phyloP scores from a whole-genome alignment of 164 flowering plant genomes.

The Tetracentron sinense region DNA sequence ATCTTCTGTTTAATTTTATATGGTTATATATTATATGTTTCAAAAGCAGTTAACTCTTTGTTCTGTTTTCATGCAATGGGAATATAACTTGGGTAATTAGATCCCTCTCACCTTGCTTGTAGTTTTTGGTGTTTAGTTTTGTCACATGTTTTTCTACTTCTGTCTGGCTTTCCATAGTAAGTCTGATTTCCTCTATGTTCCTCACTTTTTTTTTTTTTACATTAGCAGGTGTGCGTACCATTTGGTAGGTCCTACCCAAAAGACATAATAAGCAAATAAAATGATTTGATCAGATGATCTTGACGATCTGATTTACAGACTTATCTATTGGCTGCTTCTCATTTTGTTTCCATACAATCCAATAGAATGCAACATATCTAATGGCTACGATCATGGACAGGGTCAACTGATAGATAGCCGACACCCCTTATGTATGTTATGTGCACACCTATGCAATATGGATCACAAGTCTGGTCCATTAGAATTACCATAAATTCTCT shows the following conservation, averaged over 20 bases:
- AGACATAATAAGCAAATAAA: background rate
- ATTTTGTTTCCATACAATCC: too few relatives aligned
- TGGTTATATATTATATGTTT: background rate
- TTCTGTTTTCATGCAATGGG: background rate
- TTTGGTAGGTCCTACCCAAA: background rate
- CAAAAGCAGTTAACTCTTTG: background rate
- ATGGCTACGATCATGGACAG: too few relatives aligned
- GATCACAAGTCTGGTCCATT: too few relatives aligned
- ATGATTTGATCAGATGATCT: background rate
- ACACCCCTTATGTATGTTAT: too few relatives aligned
- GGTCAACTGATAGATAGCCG: too few relatives aligned
- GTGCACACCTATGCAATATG: too few relatives aligned
- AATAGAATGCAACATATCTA: too few relatives aligned
- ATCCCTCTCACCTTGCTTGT: background rate
- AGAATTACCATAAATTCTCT: too few relatives aligned
- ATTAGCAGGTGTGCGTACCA: background rate
- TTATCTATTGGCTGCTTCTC: background rate
- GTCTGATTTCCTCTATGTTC: background rate
- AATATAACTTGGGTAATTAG: background rate
- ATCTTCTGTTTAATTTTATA: conserved; percentile 1
- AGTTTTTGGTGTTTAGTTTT: background rate
- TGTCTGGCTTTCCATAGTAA: background rate
- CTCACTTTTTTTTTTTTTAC: too few relatives aligned
- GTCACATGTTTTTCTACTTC: background rate
- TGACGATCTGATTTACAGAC: background rate